These are phyloP conservation scores for Castanopsis chinensis DNA, from an alignment of 306 rosid genomes.

Conservation along the genomic window DNA sequence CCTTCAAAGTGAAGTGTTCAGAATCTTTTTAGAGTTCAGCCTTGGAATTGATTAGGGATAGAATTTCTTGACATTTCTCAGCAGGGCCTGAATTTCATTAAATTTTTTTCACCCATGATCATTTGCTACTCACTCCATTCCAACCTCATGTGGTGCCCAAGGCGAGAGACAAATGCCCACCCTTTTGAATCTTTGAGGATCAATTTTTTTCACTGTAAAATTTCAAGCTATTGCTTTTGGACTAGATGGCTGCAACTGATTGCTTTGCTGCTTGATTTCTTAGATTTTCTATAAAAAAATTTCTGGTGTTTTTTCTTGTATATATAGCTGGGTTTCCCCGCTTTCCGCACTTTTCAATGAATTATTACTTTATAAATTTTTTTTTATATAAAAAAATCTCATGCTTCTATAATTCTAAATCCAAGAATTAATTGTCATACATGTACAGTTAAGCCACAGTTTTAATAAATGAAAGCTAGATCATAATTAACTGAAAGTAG, in stretches of 20 bases:
- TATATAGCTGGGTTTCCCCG: background rate
- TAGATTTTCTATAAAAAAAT: background rate
- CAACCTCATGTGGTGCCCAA: background rate
- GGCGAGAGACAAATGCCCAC: too few relatives aligned
- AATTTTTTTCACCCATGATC: background rate
- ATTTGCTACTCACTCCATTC: background rate
- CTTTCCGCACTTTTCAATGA: background rate
- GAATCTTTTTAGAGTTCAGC: background rate
- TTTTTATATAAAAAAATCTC: too few relatives aligned
- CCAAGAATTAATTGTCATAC: background rate
- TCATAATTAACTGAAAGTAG: background rate
- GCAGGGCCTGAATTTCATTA: background rate
- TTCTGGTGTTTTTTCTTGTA: background rate
- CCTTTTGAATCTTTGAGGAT: background rate
- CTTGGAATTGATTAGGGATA: background rate
- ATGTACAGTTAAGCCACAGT: background rate
- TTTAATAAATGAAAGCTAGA: background rate
- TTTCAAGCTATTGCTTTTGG: background rate
- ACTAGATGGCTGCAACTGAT: background rate
- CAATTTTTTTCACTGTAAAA: background rate
- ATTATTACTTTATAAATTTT: background rate
- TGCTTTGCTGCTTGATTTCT: background rate
- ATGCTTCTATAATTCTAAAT: too few relatives aligned
- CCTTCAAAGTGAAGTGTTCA: background rate
- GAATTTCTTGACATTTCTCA: background rate